Conservation (phyloP, 495 filamentous ascomycete genomes). For the Penicillium paxilli region DNA sequence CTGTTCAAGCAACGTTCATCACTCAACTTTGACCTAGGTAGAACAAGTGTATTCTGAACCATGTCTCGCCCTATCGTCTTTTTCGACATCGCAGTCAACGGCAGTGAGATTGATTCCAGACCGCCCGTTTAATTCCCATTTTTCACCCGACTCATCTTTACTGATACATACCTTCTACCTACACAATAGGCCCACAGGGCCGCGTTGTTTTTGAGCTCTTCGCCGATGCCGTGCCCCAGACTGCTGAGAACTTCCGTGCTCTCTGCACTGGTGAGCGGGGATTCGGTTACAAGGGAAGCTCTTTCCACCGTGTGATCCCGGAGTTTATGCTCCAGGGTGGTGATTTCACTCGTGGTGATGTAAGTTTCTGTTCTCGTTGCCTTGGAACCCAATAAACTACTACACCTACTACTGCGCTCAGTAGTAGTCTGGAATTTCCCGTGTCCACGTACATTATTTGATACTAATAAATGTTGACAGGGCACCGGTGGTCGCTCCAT, state of each 20-base stretch:
- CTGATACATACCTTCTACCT: not conserved
- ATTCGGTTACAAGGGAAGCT: slow-evolving; percentile 73
- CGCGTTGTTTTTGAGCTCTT: slow-evolving; percentile 82
- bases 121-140: too few species aligned
- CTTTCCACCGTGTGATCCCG: slow-evolving; percentile 90
- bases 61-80: not conserved
- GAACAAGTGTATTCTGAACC: too few species aligned
- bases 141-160: not conserved
- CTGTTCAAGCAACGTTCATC: not conserved
- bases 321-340: slow-evolving; percentile 71
- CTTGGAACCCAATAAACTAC: not conserved
- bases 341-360: slow-evolving; percentile 63
- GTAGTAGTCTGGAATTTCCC: too few species aligned
- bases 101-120: not conserved
- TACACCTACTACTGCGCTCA: too few species aligned
- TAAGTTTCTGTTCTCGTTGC: slow-evolving; percentile 36
- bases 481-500: slow-evolving; percentile 92
- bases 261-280: slow-evolving; percentile 91
- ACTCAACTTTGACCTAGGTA: too few species aligned
- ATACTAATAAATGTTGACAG: slow-evolving; percentile 9
- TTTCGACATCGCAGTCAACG: not conserved
- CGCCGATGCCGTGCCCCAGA: slow-evolving; percentile 82
- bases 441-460: too few species aligned
- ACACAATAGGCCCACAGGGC: slow-evolving; percentile 34
- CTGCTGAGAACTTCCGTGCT: slow-evolving; percentile 84